Evolutionary conservation across 1,284 basidiomycete species (phyloP), one percentile per base, ranked within the genome.

Genomic region (Irpex lacteus): DNA sequence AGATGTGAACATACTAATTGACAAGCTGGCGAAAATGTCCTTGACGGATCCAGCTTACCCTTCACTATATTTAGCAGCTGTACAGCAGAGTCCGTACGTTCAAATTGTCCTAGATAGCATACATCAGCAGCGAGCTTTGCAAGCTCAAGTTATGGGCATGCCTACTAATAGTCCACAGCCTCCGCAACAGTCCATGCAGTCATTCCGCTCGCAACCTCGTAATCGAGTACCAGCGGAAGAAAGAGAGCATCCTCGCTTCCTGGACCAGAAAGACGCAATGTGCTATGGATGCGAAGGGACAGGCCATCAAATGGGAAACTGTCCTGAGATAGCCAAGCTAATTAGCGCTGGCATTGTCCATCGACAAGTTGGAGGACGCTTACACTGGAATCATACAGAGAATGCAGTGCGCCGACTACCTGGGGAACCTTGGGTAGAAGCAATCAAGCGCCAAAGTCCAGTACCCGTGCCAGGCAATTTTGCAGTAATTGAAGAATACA

Each of bases 81-180:
- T 21, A 21, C 21, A 21, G 21, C 21, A 21, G 21, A 63, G 60
- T 36, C 59, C 50, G 4, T 11, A 44, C n/a, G 47, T 60, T 7
- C 59, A 63, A 55, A 58, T 60, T 34, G 55, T 60, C 15, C 11
- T 63, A 7, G 34, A 50, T 26, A 56, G 50, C 26, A 47, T 56
- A 19, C 52, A 60, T 18, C 32, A 44, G 18, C 40, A 36, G 19
- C 19, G n/a, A 55, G 34, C 58, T 19, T 26, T 40, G 15, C 38
- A 40, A 26, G 13, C 32, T 6, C 19, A 11, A 21, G 21, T 21
- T 21, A 21, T 21, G 21, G 21, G 21, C 21, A 21, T 21, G 21
- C 21, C 21, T 21, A 21, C 21, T 13, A 52, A 11, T 59, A 18
- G 49, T 34, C 1, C 38, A 15, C 2, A 34, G 34, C 60, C 60